phyloP scores from a whole-genome alignment of 495 filamentous ascomycete genomes.

The Hamigera avellanea region DNA sequence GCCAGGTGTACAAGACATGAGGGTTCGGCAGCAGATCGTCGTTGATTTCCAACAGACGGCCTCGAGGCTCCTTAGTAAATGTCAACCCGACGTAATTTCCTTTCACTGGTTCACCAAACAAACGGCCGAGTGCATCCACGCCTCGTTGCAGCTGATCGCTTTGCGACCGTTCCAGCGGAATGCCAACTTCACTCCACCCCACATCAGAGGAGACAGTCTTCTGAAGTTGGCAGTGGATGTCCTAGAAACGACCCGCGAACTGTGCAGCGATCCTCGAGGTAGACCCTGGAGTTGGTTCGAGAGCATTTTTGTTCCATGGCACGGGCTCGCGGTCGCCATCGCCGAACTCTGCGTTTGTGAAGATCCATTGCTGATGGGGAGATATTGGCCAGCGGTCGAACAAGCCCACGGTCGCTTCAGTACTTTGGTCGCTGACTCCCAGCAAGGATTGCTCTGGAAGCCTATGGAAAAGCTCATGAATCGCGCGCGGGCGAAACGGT shows the following conservation, averaged over 20 bases:
- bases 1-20: conserved; percentile 11
- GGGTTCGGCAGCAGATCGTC: conserved; percentile 17
- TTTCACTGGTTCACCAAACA: conserved; percentile 19
- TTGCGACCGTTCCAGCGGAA: conserved; percentile 19
- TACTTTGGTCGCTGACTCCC: conserved; percentile 38
- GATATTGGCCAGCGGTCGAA: conserved; percentile 63
- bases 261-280: conserved; percentile 12
- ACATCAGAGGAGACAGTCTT: conserved; percentile 13
- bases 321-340: conserved; percentile 38
- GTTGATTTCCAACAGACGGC: conserved; percentile 16
- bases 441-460: conserved; percentile 53
- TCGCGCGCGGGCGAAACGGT: conserved; percentile 17
- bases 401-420: conserved; percentile 41
- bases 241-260: conserved; percentile 12
- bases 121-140: conserved; percentile 11
- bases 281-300: conserved; percentile 28
- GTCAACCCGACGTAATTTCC: conserved; percentile 11
- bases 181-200: conserved; percentile 15
- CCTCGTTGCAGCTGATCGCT: conserved; percentile 21
- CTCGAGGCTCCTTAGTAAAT: conserved; percentile 12
- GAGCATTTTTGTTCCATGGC: conserved; percentile 34
- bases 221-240: conserved; percentile 21
- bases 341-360: conserved; percentile 63
- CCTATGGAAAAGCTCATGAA: conserved; percentile 57
- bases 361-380: conserved; percentile 47